Base-by-base conservation (phyloP, 768 basidiomycete species). In the Strobilomyces confusus region DNA sequence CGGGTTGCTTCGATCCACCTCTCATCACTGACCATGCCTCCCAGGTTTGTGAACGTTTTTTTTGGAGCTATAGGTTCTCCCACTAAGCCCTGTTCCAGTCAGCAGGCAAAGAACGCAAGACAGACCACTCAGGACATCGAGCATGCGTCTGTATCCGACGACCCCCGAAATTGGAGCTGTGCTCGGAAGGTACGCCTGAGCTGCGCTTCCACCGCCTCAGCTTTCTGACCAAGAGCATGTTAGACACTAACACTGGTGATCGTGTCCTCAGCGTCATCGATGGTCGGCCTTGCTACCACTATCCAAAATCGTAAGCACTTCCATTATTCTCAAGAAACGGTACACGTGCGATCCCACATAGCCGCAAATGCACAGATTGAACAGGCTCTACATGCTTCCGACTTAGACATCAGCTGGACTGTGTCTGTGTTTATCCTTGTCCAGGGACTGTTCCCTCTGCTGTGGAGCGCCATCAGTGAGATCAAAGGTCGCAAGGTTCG, bases 381-480 rank as follows among this genome's bases (percentile, higher is more conserved):
- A 58, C 59, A 64, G 3, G 74, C 84, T 25, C 72, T 92, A 20
- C 78, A 79, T 44, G 83, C 88, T 3, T 81, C 81, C 1, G 73
- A 77, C 48, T 71, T 77, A 9, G 76, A 86, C 40, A 83, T 92
- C 52, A 85, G 87, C 52, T 73, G 81, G 65, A 85, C 80, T 58
- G 68, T 91, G 32, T 85, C 88, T 1, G 52, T 87, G 20, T 91
- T 88, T 69, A 82, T 89, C 54, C 71, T 86, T 2, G 57, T 84
- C 4, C 90, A 91, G 69, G 90, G 90, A 2, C 59, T 73, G 19
- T 71, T 82, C 47, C 90, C 90, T 0, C 54, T 88, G 29, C 40
- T 85, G 1, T 91, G 89, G 88, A 79, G 77, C 34, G 78, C 83
- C 0, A 69, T 90, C 26, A 86, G 85, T 56, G 90, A 92, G 67